Evolutionary conservation across 768 basidiomycete species (phyloP).

Genomic region (Rhodocollybia butyracea): DNA sequence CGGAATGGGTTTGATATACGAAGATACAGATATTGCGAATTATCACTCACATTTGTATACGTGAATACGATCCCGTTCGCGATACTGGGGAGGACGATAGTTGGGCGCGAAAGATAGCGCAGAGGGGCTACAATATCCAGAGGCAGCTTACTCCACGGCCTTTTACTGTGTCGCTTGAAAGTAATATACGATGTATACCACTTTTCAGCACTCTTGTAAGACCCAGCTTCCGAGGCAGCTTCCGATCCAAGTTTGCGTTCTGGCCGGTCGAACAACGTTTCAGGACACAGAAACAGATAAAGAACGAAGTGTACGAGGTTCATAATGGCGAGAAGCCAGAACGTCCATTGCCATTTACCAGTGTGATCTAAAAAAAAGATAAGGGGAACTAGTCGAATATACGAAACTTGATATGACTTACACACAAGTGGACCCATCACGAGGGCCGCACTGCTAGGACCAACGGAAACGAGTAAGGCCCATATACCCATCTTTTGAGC

Average conservation of each 20-base stretch:
- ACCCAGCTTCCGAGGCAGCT: not conserved
- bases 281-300: not conserved
- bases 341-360: constrained; percentile 3
- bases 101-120: not conserved
- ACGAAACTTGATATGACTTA: not conserved
- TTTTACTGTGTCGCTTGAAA: not conserved
- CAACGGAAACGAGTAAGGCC: constrained; percentile 1
- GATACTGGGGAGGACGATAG: not conserved
- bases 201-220: not conserved
- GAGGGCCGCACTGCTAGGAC: not conserved
- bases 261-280: constrained; percentile 4
- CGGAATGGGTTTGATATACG: not conserved
- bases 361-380: not conserved
- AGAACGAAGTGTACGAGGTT: constrained; percentile 1
- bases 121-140: not conserved
- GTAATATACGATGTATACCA: not conserved
- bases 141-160: not conserved
- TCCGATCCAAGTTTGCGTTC: not conserved
- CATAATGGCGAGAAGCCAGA: constrained; percentile 2
- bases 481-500: constrained; percentile 2
- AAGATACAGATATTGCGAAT: not conserved
- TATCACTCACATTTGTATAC: not conserved
- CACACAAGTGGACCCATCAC: constrained; percentile 3
- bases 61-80: constrained; percentile 2
- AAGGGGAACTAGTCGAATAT: not conserved